Percentiles rank a stretch among this genome's conserved stretches.
These are phyloP conservation scores for Gastrolobium bilobum DNA, from an alignment of 306 rosid genomes.

Conservation along the genomic window DNA sequence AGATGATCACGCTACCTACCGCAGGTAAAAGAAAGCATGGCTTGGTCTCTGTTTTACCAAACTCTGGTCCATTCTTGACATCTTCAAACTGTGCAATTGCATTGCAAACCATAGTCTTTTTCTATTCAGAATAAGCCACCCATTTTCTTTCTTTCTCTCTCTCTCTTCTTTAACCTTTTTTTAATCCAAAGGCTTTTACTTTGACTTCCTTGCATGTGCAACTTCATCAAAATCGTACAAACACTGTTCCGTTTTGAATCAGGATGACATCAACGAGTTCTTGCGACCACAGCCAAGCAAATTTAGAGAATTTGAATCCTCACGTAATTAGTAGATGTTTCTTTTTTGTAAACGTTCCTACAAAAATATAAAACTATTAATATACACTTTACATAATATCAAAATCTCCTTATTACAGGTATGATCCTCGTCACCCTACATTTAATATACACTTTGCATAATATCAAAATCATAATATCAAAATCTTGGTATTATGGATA, in stretches of 20 bases:
- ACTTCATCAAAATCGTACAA: background rate
- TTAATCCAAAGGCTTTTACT: conserved; percentile 42
- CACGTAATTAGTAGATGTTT: background rate
- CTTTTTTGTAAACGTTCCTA: too few species aligned
- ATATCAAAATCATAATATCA: too few species aligned
- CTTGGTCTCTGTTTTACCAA: conserved; percentile 37
- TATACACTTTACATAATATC: too few species aligned
- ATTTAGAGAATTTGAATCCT: conserved; percentile 16
- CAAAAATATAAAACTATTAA: too few species aligned
- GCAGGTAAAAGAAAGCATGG: background rate
- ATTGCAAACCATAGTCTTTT: background rate
- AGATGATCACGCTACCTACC: conserved; percentile 9
- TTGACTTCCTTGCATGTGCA: conserved; percentile 44
- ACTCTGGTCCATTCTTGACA: conserved; percentile 35
- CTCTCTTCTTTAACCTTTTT: background rate
- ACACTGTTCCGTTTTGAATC: conserved; percentile 7
- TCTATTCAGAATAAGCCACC: conserved; percentile 34
- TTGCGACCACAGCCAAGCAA: background rate
- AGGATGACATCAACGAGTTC: conserved; percentile 4
- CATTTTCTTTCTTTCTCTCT: background rate
- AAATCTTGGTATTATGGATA: too few species aligned
- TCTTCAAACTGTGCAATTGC: conserved; percentile 44
- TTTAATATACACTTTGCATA: too few species aligned
- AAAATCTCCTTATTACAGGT: too few species aligned
- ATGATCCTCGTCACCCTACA: too few species aligned